Evolutionary conservation across 768 basidiomycete genomes (phyloP), one percentile per base, ranked within the genome.

Genomic region (Tremella mesenterica): DNA sequence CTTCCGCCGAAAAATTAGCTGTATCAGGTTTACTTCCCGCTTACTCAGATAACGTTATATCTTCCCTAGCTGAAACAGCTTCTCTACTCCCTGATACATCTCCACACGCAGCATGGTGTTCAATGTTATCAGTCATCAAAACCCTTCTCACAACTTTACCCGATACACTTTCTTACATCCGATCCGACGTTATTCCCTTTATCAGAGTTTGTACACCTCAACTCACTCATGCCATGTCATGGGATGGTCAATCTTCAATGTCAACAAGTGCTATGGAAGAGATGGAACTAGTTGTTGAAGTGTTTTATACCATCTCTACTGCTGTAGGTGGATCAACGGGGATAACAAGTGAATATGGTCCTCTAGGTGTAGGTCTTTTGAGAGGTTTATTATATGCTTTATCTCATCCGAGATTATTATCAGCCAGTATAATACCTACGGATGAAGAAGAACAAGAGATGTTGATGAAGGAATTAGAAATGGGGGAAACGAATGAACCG

Each of bases 321-420:
- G 77, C 33, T 77, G 81, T 41, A 65, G 76, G 25, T 66, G n/a
- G n/a, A n/a, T n/a, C n/a, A n/a, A n/a, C n/a, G n/a, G n/a, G n/a
- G n/a, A n/a, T n/a, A n/a, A n/a, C n/a, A n/a, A n/a, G n/a, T n/a
- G n/a, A n/a, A 76, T 61, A n/a, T 16, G 38, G 38, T 41, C 23
- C 38, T 41, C n/a, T 23, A 41, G 58, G 30, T 28, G 20, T 76
- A 45, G 78, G 21, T 7, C 85, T 0, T 73, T 91, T 18, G 76
- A 81, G 28, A 80, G 93, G 23, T 77, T 95, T 0, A 88, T 90
- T 65, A 86, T 90, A 91, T 59, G 86, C 88, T 0, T 78, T 93
- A 44, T 85, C 88, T 0, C 91, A 96, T 71, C 91, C 91, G 6
- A 86, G 91, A 64, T 85, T 90, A 62, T 79, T 95, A 12, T 82